Evolutionary conservation across 495 filamentous ascomycete genomes (phyloP).

Genomic region (Lasiosphaeria miniovina): DNA sequence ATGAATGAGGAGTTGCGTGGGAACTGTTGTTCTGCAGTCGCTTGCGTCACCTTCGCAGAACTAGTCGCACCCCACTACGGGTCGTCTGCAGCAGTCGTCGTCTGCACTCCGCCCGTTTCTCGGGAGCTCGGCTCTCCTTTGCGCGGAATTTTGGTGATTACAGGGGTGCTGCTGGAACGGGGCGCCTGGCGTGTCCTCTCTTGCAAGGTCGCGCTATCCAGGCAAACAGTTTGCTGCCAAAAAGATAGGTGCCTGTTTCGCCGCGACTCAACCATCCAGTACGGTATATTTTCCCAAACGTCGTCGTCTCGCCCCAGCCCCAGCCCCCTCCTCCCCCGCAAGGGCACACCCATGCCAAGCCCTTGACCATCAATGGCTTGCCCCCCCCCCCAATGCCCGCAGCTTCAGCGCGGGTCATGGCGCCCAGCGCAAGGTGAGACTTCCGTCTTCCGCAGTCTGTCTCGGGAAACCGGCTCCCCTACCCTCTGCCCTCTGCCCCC

Average conservation of each 20-base stretch:
- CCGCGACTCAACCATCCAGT: not conserved
- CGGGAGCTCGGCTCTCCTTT: slow-evolving; percentile 2
- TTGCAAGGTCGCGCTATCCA: not conserved
- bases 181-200: no score
- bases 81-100: not conserved
- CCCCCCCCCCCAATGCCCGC: not conserved
- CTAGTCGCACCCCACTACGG: no score
- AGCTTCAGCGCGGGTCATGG: not conserved
- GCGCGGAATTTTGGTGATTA: not conserved
- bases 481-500: not conserved
- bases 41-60: not conserved
- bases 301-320: not conserved
- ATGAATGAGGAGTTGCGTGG: no score
- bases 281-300: not conserved
- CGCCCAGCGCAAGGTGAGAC: not conserved
- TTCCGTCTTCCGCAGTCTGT: not conserved
- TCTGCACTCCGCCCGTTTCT: not conserved
- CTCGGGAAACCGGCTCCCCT: not conserved
- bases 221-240: not conserved
- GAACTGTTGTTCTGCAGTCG: not conserved
- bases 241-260: not conserved
- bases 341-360: not conserved
- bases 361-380: not conserved
- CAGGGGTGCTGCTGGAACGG: not conserved
- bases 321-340: not conserved